A percentile compares a stretch with the other conserved stretches of the same genome.
These are phyloP conservation scores for Trichoderma sp. DNA, from an alignment of 2,329 filamentous ascomycete species.

Conservation along the genomic window DNA sequence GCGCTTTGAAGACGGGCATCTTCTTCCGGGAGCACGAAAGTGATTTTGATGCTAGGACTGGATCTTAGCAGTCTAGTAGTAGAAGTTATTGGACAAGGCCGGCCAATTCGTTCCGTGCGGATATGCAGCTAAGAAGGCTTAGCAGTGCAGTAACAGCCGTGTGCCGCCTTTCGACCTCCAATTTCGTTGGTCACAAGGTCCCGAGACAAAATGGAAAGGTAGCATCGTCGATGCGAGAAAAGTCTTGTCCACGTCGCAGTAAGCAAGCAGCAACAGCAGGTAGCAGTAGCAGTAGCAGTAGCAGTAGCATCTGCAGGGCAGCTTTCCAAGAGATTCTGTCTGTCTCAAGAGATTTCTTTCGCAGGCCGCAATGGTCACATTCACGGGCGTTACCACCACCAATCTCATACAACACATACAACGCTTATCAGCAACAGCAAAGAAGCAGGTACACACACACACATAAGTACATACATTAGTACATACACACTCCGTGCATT, in stretches of 20 bases:
- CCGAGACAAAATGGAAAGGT: background rate
- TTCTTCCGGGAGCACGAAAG: background rate
- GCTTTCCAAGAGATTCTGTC: background rate
- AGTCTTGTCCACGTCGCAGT: background rate
- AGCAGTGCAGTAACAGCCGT: slow-evolving; percentile 7
- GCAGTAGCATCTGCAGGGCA: slow-evolving; percentile 5
- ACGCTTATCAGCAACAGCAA: too few relatives aligned
- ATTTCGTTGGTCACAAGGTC: slow-evolving; percentile 4
- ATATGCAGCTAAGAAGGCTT: slow-evolving; percentile 3
- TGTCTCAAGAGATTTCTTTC: background rate
- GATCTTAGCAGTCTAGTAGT: too few relatives aligned
- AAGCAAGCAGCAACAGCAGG: background rate
- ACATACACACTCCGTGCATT: too few relatives aligned
- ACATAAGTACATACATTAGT: too few relatives aligned
- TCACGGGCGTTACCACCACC: background rate
- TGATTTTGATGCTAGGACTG: too few relatives aligned
- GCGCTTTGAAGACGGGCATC: background rate
- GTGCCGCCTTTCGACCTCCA: too few relatives aligned
- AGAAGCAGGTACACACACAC: too few relatives aligned
- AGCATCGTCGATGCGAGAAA: background rate
- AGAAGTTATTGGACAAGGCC: too few relatives aligned
- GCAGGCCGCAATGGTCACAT: background rate
- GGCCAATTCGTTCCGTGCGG: too few relatives aligned
- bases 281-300: background rate
- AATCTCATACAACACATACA: background rate